Evolutionary conservation across 2,329 filamentous ascomycete genomes (phyloP).

Genomic region (Grosmannia huntii): DNA sequence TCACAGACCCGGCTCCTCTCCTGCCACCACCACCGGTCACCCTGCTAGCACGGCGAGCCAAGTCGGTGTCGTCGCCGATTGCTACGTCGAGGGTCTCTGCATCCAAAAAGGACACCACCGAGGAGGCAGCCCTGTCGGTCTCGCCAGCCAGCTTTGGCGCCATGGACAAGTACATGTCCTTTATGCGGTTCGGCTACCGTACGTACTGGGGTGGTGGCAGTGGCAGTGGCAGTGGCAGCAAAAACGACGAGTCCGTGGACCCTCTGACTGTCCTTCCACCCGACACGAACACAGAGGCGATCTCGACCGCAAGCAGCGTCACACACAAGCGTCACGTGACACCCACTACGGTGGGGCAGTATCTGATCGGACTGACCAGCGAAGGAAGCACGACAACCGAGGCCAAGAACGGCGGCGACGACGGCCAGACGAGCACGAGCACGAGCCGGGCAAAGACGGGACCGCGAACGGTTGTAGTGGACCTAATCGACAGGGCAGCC

Average conservation of each 20-base stretch:
- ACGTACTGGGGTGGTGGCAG: constrained; percentile 43
- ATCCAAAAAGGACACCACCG: constrained; percentile 2
- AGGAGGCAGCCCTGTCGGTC: constrained; percentile 2
- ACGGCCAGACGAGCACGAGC: constrained; percentile 6
- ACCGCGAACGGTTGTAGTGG: constrained; percentile 54
- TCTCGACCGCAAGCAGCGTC: background rate
- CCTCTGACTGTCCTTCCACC: too few relatives aligned
- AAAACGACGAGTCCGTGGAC: background rate
- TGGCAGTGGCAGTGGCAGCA: constrained; percentile 7
- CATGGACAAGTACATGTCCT: constrained; percentile 46
- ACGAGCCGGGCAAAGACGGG: constrained; percentile 19
- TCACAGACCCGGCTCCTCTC: background rate
- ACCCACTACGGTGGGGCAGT: background rate
- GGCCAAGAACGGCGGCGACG: constrained; percentile 24
- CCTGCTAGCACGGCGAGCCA: constrained; percentile 8
- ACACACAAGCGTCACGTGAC: background rate
- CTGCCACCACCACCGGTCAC: constrained; percentile 14
- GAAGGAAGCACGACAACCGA: constrained; percentile 26
- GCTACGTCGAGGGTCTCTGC: background rate
- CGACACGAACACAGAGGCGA: background rate
- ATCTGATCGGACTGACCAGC: constrained; percentile 54
- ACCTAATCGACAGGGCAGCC: constrained; percentile 35
- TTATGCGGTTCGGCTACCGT: constrained; percentile 54
- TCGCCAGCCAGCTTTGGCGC: constrained; percentile 22
- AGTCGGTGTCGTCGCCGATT: background rate